Conservation (phyloP, 2,329 filamentous ascomycete genomes). For the Ascochyta lentis region DNA sequence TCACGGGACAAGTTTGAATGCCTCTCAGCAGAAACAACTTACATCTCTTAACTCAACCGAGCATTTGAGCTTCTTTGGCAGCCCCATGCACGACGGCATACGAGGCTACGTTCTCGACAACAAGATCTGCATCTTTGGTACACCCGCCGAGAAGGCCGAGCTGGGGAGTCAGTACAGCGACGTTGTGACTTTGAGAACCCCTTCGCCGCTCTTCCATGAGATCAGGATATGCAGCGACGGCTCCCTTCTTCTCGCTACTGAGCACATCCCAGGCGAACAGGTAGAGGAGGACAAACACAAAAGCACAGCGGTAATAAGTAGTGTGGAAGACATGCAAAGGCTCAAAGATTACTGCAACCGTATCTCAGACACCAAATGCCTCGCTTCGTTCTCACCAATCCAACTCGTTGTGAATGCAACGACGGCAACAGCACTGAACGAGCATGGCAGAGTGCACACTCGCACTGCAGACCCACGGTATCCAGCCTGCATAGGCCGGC, state of each 20-base stretch:
- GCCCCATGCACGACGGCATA: conserved; percentile 28
- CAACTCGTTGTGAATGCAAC: conserved; percentile 28
- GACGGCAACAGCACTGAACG: conserved; percentile 29
- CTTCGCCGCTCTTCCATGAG: neutral
- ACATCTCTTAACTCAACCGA: neutral
- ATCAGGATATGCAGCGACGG: conserved; percentile 3
- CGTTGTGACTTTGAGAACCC: neutral
- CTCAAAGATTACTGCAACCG: neutral
- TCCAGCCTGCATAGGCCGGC: conserved; percentile 32
- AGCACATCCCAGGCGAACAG: neutral
- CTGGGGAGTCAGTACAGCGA: neutral
- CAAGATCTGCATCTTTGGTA: conserved; percentile 20
- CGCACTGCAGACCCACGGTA: conserved; percentile 33
- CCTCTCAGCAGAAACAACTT: conserved; percentile 8
- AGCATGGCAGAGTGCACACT: conserved; percentile 28
- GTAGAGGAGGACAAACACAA: neutral
- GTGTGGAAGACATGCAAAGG: neutral
- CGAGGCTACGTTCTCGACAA: conserved; percentile 20
- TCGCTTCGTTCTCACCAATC: conserved; percentile 9
- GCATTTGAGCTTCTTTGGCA: conserved; percentile 27
- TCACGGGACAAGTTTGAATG: conserved; percentile 26
- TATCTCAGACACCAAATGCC: too few relatives aligned
- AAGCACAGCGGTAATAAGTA: neutral
- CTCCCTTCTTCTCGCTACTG: neutral
- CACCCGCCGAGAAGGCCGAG: conserved; percentile 9